phyloP scores from a whole-genome alignment of 768 basidiomycete genomes.

The Mycena floridula region DNA sequence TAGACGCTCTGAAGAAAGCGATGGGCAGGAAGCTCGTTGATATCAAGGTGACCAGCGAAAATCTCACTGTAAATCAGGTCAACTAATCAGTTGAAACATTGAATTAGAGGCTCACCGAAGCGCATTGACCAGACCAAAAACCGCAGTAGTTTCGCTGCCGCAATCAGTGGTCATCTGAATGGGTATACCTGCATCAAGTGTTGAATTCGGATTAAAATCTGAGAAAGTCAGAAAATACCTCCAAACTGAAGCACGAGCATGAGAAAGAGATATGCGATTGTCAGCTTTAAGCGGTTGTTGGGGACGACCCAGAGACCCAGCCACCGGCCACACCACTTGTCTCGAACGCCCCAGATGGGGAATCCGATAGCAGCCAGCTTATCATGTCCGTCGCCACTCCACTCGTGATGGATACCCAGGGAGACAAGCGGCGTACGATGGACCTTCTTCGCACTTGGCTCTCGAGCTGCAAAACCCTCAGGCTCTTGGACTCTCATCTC shows the following conservation, averaged over 20 bases:
- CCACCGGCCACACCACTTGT: conserved; percentile 22
- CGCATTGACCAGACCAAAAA: conserved; percentile 22
- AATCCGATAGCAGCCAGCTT: conserved; percentile 26
- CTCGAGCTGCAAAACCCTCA: conserved; percentile 16
- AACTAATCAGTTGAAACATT: too few species aligned
- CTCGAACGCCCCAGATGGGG: conserved; percentile 19
- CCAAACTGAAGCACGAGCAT: conserved; percentile 14
- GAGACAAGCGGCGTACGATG: conserved; percentile 5
- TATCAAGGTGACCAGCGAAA: conserved; percentile 11
- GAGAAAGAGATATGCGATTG: conserved; percentile 23
- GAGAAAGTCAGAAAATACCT: conserved; percentile 4
- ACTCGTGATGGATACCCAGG: conserved; percentile 24
- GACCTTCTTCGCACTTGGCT: conserved; percentile 22
- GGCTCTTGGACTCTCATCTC: conserved; percentile 16
- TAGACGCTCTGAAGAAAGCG: conserved; percentile 19
- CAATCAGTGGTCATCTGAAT: conserved; percentile 26
- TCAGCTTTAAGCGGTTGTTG: conserved; percentile 17
- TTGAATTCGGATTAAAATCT: background rate
- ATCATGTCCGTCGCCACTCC: conserved; percentile 29
- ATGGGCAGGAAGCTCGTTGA: conserved; percentile 19
- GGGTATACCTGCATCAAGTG: conserved; percentile 19
- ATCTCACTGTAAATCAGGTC: conserved; percentile 12
- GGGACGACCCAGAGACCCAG: conserved; percentile 24
- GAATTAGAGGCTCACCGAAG: conserved; percentile 14
- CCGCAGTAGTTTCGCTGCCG: conserved; percentile 19